Evolutionary conservation across 108 stramenopile species (phyloP), one percentile per base, ranked within the genome.

Genomic region (Cyclotella cryptica): DNA sequence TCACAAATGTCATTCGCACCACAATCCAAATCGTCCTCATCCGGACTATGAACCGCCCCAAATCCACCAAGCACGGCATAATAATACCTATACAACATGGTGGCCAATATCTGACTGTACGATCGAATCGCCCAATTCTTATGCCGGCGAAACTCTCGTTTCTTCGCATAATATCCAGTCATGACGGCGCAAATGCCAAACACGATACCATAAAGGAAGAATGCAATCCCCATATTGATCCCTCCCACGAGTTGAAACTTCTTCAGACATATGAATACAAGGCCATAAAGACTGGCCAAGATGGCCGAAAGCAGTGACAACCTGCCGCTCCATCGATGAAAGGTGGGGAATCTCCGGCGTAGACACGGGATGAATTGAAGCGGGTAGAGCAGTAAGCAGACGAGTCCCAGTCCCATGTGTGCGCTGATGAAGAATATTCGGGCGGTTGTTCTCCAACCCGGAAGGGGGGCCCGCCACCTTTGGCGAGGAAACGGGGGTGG

Each of bases 311-410:
- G 21, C 10, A 74, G 29, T 42, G 71, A 80, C 29, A 85, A 15
- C n/a, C 79, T 47, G n/a, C 85, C 85, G 13, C 66, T 70, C 66
- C 64, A 78, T 54, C 77, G 71, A 74, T 85, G 85, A 39, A 83
- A 53, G 13, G 45, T 70, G 10, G 73, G 51, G 51, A 15, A 29
- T 1, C 30, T 28, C n/a, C 45, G 57, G 10, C 82, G 71, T 26
- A 81, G 18, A 8, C 29, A 22, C 12, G 51, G 40, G 14, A 77
- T 30, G 11, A 85, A 74, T 43, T 85, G 85, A 10, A 82, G 47
- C 5, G 85, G 85, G 13, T 59, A 71, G 8, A 77, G 42, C 1
- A 85, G 21, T 49, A 85, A 15, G 58, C 52, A 46, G 15, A 85
- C 47, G 14, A 70, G 75, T 39, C 85, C 85, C 30, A 67, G 24